Base-by-base conservation (phyloP, 2,329 filamentous ascomycete species). In the Scolecobasidium constrictum region DNA sequence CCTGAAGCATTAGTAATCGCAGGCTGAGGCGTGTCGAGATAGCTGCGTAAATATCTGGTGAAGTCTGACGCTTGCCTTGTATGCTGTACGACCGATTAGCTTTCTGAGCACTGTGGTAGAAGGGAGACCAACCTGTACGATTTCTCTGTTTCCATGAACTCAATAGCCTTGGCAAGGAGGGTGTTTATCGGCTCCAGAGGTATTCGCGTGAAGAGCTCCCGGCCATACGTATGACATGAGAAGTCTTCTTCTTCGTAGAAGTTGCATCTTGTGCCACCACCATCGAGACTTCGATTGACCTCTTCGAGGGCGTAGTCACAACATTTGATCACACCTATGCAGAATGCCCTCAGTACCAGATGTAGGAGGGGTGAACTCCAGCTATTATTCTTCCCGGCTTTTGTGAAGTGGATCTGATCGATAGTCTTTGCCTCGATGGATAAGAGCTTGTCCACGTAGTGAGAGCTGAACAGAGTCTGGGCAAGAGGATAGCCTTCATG, bases 171-270 rank as follows among this genome's bases (percentile, higher is more conserved):
- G 66, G 69, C 45, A 63, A 64, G 50, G 63, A 88, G 62, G 46
- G 86, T 79, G 7, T 69, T 61, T 38, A 75, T 69, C 21, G 72
- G 67, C 4, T 69, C 64, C 2, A 70, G 61, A 13, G 75, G 66
- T 45, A 90, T 70, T 12, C 72, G 64, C 19, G 78, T 76, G 5
- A 96, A 70, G 1, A 98, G 67, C 11, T 77, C 78, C 28, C 88
- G 77, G 51, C 87, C 83, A 57, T 92, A 96, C 0, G 88, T 83
- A 59, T 94, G 87, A 5, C 86, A 88, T 16, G 93, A 86, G 57
- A 98, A 95, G 56, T 98, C 92, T 62, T 98, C 92, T 63, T 98
- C 92, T 81, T 98, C 92, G 53, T 90, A 96, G 57, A 82, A 95
- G 52, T 93, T 82, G 58, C 94, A 85, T n/a, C 72, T 72, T 42